Evolutionary conservation across 306 rosid species (phyloP), one percentile per base, ranked within the genome.

Genomic region (Trifolium repens): DNA sequence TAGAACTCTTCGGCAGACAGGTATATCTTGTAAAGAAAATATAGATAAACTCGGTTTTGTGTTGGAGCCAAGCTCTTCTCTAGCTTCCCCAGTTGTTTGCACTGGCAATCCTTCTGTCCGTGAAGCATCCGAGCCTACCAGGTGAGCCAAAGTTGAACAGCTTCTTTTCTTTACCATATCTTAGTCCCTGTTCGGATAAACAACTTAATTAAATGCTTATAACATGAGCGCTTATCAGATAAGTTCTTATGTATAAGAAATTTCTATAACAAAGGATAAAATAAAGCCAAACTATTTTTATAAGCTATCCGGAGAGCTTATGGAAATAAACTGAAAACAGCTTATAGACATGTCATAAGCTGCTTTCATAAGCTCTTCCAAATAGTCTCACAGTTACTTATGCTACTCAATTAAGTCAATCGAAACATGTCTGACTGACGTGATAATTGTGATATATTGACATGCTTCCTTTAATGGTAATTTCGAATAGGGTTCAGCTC

Each of bases 1-100:
- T 71, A 84, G 81, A 83, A 94, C 96, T 62, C 90, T 94, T 46
- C 72, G 71, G 65, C 98, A 94, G 86, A 88, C 93, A 2, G 97
- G 97, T 63, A 78, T 94, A 44, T 87, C 93, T 37, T 74, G 86
- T 80, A 85, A 94, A 84, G 93, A 91, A 81, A 90, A 86, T 83
- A 55, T 89, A 61, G 93, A 85, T 79, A 76, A 83, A 42, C 88
- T 94, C 4, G 89, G 89, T 76, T 94, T 94, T 79, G 76, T 84
- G 15, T 74, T 94, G 86, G 97, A 94, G 88, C 96, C 96, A 40
- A 85, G 59, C 76, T 82, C 83, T 17, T 64, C 80, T 72, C 87
- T 86, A 79, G 81, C 72, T 60, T 76, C 82, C 73, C 84, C 87
- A 17, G 74, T 83, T 77, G 69, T 57, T 34, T 85, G 83, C 70